phyloP scores from a whole-genome alignment of 371 early-diverging fungal species.

The Syncephalis plumigaleata region DNA sequence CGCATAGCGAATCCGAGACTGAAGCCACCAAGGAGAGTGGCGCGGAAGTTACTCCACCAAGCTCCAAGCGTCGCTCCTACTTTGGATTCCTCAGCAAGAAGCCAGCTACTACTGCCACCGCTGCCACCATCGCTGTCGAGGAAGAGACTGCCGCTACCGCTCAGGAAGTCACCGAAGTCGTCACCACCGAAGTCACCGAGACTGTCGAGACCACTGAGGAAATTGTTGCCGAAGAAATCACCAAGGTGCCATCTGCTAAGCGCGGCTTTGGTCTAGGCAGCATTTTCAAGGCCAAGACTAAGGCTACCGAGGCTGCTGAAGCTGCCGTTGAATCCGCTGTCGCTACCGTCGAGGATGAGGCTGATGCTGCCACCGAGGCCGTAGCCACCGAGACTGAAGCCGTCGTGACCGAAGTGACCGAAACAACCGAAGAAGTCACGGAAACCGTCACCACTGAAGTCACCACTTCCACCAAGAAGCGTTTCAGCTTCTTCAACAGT shows the following conservation, averaged over 20 bases:
- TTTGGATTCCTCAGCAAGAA: slow-evolving; percentile 3
- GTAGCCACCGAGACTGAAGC: slow-evolving; percentile 1
- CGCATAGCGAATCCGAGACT: not conserved
- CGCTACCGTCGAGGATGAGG: not conserved
- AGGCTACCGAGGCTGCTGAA: slow-evolving; percentile 2
- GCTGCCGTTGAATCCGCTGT: slow-evolving; percentile 1
- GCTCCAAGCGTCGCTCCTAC: not conserved
- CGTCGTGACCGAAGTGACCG: not conserved
- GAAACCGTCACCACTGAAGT: no score
- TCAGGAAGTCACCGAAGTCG: not conserved
- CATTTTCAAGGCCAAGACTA: not conserved
- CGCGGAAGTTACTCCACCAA: not conserved
- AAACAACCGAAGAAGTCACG: not conserved
- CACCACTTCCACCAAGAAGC: no score
- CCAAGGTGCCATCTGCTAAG: not conserved
- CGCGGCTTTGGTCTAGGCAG: no score
- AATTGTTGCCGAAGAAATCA: not conserved
- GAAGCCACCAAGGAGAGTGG: not conserved
- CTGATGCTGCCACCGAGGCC: not conserved
- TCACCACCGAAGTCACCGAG: not conserved
- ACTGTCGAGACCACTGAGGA: not conserved
- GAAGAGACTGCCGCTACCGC: not conserved
- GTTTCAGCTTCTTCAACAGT: no score
- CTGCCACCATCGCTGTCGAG: not conserved
- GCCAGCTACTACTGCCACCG: not conserved